Conservation (phyloP, 129 eudicot genomes). For the Flaveria linearis region DNA sequence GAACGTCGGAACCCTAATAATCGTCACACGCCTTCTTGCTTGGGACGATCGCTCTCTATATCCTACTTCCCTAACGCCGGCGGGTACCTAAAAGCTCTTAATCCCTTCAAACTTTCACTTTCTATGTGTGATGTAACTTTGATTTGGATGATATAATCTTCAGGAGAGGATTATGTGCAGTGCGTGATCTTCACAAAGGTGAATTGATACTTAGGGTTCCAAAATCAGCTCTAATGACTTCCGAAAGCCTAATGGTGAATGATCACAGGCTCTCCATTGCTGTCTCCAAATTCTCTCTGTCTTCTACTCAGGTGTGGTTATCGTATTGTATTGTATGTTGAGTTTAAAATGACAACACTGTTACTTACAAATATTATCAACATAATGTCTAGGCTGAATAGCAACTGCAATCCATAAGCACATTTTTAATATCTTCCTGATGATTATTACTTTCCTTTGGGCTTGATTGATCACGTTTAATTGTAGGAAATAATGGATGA, state of each 20-base stretch:
- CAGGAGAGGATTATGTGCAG: conserved; percentile 93
- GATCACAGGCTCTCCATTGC: conserved; percentile 47
- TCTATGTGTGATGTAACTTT: neutral
- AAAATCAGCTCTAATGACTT: conserved; percentile 65
- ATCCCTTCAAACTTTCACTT: neutral
- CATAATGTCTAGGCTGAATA: conserved; percentile 1
- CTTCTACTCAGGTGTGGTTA: conserved; percentile 61
- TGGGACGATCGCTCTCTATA: conserved; percentile 51
- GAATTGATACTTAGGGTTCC: conserved; percentile 81
- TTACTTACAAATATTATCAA: neutral
- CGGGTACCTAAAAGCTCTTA: conserved; percentile 48
- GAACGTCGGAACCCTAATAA: conserved; percentile 3
- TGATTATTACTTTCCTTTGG: neutral
- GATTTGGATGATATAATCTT: conserved; percentile 9
- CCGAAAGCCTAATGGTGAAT: conserved; percentile 52
- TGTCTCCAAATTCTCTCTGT: conserved; percentile 41
- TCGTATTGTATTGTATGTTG: neutral
- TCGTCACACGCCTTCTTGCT: conserved; percentile 36
- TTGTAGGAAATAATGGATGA: neutral
- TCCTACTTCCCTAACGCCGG: conserved; percentile 75
- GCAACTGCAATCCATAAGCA: neutral
- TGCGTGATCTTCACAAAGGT: conserved; percentile 68
- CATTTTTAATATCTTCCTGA: neutral
- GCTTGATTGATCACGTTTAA: neutral
- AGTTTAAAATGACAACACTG: neutral